phyloP scores from a whole-genome alignment of 2,329 filamentous ascomycete species.

The Zarea fungicola region DNA sequence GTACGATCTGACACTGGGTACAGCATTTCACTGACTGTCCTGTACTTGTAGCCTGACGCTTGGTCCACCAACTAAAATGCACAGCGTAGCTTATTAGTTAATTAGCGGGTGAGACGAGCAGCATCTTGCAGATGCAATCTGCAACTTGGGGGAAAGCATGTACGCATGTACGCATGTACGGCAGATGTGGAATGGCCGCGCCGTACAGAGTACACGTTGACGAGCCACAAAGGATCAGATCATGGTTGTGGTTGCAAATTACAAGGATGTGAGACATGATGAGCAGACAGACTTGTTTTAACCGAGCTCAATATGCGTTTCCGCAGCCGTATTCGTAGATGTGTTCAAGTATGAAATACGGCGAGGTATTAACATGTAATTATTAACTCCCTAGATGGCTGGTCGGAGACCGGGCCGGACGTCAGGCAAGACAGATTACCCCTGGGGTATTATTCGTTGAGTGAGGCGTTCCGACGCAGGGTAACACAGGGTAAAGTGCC shows the following conservation, averaged over 20 bases:
- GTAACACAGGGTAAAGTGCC: not conserved
- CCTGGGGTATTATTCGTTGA: not conserved
- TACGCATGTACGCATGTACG: not conserved
- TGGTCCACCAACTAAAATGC: too few relatives aligned
- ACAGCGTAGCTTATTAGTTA: too few relatives aligned
- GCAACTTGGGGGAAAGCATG: too few relatives aligned
- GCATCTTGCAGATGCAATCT: constrained; percentile 3
- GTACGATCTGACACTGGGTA: constrained; percentile 1
- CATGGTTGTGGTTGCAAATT: too few relatives aligned
- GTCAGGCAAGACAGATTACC: too few relatives aligned
- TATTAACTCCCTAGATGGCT: too few relatives aligned
- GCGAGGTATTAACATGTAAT: too few relatives aligned
- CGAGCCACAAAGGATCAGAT: too few relatives aligned
- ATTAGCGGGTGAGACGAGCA: not conserved
- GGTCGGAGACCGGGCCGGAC: too few relatives aligned
- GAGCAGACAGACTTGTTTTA: not conserved
- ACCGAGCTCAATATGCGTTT: not conserved
- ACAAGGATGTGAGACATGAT: constrained; percentile 1
- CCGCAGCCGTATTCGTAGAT: not conserved
- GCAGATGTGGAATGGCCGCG: not conserved
- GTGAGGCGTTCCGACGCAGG: constrained; percentile 1
- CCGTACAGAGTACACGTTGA: not conserved
- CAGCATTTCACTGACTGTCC: too few relatives aligned
- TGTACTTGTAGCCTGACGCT: too few relatives aligned
- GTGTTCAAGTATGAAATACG: too few relatives aligned